Conservation (phyloP, 768 basidiomycete genomes). For the Boletus tylopilopsis region DNA sequence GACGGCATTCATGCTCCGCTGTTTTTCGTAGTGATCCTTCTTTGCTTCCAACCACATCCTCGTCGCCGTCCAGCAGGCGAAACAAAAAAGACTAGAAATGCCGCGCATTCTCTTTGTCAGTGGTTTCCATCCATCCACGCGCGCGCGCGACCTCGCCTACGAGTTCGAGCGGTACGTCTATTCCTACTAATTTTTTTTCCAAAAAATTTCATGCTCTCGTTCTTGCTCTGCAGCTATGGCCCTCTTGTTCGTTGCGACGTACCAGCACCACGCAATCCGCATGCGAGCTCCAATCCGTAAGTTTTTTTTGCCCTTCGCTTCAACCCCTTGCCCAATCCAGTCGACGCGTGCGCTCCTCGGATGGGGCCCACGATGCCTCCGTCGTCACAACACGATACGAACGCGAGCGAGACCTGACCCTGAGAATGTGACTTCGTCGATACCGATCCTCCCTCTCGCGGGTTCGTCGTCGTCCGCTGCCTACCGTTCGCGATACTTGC, state of each 20-base stretch:
- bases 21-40: slow-evolving; percentile 13
- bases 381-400: slow-evolving; percentile 24
- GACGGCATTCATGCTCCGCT: slow-evolving; percentile 30
- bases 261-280: slow-evolving; percentile 78
- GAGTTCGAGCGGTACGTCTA: slow-evolving; percentile 77
- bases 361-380: slow-evolving; percentile 26
- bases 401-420: slow-evolving; percentile 27
- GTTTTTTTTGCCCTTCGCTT: slow-evolving; percentile 36
- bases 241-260: slow-evolving; percentile 87
- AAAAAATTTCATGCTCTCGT: neutral
- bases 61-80: neutral
- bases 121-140: slow-evolving; percentile 79
- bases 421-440: slow-evolving; percentile 24
- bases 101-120: slow-evolving; percentile 85
- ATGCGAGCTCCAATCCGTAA: slow-evolving; percentile 78
- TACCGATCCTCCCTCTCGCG: slow-evolving; percentile 29
- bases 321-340: slow-evolving; percentile 35
- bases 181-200: neutral
- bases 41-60: slow-evolving; percentile 25
- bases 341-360: slow-evolving; percentile 35
- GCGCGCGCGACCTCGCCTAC: slow-evolving; percentile 78
- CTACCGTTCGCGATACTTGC: slow-evolving; percentile 23
- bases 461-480: slow-evolving; percentile 27
- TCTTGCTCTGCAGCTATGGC: slow-evolving; percentile 56
- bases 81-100: slow-evolving; percentile 38